Base-by-base conservation (phyloP, 192 early-diverging fungal species). In the Cetraspora pellucida region DNA sequence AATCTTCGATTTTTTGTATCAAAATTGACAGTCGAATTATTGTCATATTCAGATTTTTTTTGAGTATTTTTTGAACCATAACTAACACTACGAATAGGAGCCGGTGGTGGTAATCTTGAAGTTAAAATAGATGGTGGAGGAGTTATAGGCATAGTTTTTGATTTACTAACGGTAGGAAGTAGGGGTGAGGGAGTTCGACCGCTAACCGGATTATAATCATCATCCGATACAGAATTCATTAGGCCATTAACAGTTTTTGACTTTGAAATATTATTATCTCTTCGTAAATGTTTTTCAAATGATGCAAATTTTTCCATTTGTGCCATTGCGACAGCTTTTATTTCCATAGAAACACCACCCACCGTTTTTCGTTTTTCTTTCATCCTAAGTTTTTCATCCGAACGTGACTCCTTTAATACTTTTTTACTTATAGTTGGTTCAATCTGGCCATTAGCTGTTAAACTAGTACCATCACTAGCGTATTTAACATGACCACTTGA, bases 81-180 rank as follows among this genome's bases (percentile, higher is more conserved):
- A 57, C 52, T 73, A 37, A 23, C 47, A 64, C n/a, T 76, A 55
- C 74, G 74, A 55, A n/a, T 14, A 31, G 63, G 23, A 21, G 30
- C 23, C 43, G 61, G 63, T 23, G 64, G 63, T 27, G 47, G 63
- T 23, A 66, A 76, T 67, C 52, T 76, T 49, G 74, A 55, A 65
- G 21, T 52, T 27, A 75, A 21, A 44, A 16, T 17, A 10, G 61
- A 54, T 25, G 5, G 31, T 50, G 63, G 28, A 28, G 45, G 44
- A 30, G 47, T 60, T 66, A 76, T 76, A 21, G 74, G 74, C 61
- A 76, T 66, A 13, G 74, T 76, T 37, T 76, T 76, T 23, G 61
- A 54, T 37, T 58, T 60, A 14, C 21, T 31, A n/a, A 66, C 30
- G 52, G 28, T 49, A 23, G 74, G 74, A 21, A 61, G 28, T 49